Conservation (phyloP, 75 land plant genomes). For the Selaginella moellendorffii region DNA sequence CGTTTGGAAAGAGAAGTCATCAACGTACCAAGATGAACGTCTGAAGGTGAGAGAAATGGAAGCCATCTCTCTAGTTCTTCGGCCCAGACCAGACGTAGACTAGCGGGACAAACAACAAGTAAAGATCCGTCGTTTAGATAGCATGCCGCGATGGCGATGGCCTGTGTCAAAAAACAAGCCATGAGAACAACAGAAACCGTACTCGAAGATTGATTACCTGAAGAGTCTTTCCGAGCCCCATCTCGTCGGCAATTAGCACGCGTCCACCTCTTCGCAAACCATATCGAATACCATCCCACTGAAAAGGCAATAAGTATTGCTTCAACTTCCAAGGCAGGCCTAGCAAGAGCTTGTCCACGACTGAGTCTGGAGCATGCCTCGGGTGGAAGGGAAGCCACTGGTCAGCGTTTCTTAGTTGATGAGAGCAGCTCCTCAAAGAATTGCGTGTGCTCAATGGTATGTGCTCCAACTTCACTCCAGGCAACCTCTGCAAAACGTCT, state of each 20-base stretch:
- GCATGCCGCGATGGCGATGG: constrained; percentile 80
- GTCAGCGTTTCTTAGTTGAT: constrained; percentile 8
- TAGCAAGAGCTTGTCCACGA: constrained; percentile 38
- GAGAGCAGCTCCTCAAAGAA: constrained; percentile 37
- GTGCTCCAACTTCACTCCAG: constrained; percentile 34
- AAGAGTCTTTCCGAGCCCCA: constrained; percentile 94
- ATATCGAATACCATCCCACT: constrained; percentile 79
- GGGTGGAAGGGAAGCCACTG: constrained; percentile 53
- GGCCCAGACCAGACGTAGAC: constrained; percentile 79
- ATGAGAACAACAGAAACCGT: not conserved
- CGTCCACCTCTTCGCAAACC: constrained; percentile 77
- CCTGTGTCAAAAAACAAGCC: constrained; percentile 27
- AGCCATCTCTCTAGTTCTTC: constrained; percentile 96
- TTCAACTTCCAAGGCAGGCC: constrained; percentile 34
- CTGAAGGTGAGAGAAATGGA: constrained; percentile 57
- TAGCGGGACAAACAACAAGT: constrained; percentile 87
- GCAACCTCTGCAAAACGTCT: constrained; percentile 32
- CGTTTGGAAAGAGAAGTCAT: not conserved
- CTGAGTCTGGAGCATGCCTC: constrained; percentile 45
- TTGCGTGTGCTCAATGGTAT: constrained; percentile 54
- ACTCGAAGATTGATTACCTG: no score
- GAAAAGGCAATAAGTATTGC: constrained; percentile 65
- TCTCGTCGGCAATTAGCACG: constrained; percentile 91
- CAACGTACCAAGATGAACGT: constrained; percentile 76
- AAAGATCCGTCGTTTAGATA: constrained; percentile 58